Evolutionary conservation across 2,329 filamentous ascomycete species (phyloP).

Genomic region (Talaromyces funiculosus): DNA sequence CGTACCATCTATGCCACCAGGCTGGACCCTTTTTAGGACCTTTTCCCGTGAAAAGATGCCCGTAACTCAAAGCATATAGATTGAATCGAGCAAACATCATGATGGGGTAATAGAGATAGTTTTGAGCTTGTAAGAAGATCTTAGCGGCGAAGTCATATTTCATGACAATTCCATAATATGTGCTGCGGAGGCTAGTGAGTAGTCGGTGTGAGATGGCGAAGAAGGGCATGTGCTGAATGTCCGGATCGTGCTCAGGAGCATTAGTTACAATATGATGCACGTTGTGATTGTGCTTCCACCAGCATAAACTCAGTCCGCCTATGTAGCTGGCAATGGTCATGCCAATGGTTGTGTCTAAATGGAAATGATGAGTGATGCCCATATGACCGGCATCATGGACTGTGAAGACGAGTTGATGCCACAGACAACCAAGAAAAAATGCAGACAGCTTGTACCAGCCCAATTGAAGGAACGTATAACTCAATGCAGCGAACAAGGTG

Average conservation of each 20-base stretch:
- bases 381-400: constrained; percentile 96
- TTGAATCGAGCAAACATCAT: constrained; percentile 81
- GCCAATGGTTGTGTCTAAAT: constrained; percentile 74
- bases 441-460: constrained; percentile 67
- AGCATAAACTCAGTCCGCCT: constrained; percentile 83
- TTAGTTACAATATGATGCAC: constrained; percentile 97
- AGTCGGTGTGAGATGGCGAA: constrained; percentile 82
- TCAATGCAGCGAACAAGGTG: constrained; percentile 56
- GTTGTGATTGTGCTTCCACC: constrained; percentile 97
- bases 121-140: constrained; percentile 65
- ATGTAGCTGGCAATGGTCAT: constrained; percentile 86
- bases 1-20: constrained; percentile 78
- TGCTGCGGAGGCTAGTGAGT: constrained; percentile 65
- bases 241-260: constrained; percentile 88
- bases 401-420: constrained; percentile 92
- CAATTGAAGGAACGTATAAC: constrained; percentile 55
- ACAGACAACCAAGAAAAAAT: constrained; percentile 71
- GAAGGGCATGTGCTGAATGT: constrained; percentile 87
- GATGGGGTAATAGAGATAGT: constrained; percentile 77
- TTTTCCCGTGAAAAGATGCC: constrained; percentile 64
- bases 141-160: constrained; percentile 69
- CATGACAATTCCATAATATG: constrained; percentile 79
- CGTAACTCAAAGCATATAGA: constrained; percentile 75
- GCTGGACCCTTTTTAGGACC: constrained; percentile 70
- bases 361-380: constrained; percentile 91